These are phyloP conservation scores for Omphalotus olearius DNA, from an alignment of 1,284 basidiomycete species.

Conservation along the genomic window DNA sequence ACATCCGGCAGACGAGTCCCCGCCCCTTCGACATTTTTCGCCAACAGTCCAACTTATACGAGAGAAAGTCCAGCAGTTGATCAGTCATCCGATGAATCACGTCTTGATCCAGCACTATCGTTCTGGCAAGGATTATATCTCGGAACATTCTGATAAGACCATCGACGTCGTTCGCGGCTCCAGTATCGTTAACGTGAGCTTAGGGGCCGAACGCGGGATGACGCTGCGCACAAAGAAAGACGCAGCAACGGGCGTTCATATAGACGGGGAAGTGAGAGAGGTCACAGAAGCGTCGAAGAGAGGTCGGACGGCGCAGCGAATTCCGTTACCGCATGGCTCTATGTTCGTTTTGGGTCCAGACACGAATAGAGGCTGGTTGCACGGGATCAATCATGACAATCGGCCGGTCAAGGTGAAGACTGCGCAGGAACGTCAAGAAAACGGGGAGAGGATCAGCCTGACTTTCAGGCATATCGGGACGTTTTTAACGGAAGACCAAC, in stretches of 20 bases:
- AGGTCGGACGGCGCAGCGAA: conserved; percentile 46
- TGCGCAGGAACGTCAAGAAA: conserved; percentile 43
- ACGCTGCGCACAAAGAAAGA: conserved; percentile 62
- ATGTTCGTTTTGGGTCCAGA: conserved; percentile 71
- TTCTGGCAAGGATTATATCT: conserved; percentile 71
- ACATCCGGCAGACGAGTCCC: conserved; percentile 72
- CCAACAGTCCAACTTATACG: conserved; percentile 62
- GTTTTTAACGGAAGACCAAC: conserved; percentile 46
- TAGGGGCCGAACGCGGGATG: conserved; percentile 72
- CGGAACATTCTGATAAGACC: conserved; percentile 80
- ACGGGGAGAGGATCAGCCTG: conserved; percentile 68
- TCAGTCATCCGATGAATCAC: conserved; percentile 66
- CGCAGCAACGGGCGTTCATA: background rate
- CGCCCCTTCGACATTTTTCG: conserved; percentile 59
- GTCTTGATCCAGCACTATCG: conserved; percentile 77
- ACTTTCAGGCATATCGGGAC: conserved; percentile 76
- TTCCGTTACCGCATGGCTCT: conserved; percentile 71
- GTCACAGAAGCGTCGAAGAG: conserved; percentile 1
- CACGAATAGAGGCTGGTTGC: conserved; percentile 68
- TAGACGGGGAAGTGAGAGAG: background rate
- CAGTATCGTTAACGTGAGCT: conserved; percentile 70
- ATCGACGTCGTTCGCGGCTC: conserved; percentile 69
- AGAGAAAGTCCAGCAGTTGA: conserved; percentile 48
- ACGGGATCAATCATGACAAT: conserved; percentile 69
- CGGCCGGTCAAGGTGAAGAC: conserved; percentile 50